Evolutionary conservation across 495 filamentous ascomycete genomes (phyloP).

Genomic region (Penicillium bovifimosum): DNA sequence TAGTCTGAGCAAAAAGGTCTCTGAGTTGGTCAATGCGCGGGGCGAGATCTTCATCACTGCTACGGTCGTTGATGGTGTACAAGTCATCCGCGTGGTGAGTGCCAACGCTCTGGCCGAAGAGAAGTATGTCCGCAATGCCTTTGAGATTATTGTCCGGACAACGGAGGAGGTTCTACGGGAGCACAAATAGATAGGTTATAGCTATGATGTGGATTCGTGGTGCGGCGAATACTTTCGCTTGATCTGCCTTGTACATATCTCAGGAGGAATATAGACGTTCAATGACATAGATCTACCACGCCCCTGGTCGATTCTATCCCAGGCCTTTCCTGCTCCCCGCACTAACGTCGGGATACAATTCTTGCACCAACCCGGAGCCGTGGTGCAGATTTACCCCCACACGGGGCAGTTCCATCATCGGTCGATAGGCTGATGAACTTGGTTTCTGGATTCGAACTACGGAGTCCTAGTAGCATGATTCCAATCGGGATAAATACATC

Average conservation of each 20-base stretch:
- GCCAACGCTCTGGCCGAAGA: slow-evolving; percentile 64
- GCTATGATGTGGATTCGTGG: background rate
- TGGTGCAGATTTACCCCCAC: background rate
- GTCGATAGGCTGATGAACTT: background rate
- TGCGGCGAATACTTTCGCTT: background rate
- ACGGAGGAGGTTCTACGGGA: slow-evolving; percentile 53
- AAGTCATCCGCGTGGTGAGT: slow-evolving; percentile 78
- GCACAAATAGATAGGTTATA: slow-evolving; percentile 5
- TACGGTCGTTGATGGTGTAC: slow-evolving; percentile 66
- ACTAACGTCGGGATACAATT: background rate
- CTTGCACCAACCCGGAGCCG: background rate
- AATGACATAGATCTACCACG: background rate
- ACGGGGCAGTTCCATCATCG: background rate
- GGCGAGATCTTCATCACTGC: slow-evolving; percentile 84
- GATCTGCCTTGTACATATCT: background rate
- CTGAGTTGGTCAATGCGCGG: slow-evolving; percentile 66
- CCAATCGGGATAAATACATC: slow-evolving; percentile 14
- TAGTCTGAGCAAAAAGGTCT: slow-evolving; percentile 67
- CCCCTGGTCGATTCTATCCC: background rate
- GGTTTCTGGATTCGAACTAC: background rate
- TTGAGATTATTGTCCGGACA: slow-evolving; percentile 67
- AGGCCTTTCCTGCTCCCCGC: background rate
- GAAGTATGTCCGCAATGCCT: slow-evolving; percentile 65
- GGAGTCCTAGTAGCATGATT: background rate
- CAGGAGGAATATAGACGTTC: background rate